These are phyloP conservation scores for Sporisorium scitamineum DNA, from an alignment of 1,284 basidiomycete genomes.

Conservation along the genomic window DNA sequence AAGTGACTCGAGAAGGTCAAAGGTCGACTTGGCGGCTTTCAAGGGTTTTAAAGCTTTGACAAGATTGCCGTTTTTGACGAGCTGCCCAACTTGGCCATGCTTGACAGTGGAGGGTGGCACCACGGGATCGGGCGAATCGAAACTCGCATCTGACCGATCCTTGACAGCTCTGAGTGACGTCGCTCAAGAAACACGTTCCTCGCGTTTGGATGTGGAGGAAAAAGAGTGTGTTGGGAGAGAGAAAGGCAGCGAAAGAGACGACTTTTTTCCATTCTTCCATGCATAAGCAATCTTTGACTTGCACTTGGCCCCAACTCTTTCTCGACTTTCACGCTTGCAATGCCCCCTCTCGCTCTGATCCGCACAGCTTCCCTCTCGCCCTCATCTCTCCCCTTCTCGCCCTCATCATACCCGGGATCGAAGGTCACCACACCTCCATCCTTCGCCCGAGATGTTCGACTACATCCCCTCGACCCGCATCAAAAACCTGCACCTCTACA, in stretches of 20 bases:
- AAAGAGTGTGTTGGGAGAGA: too few relatives aligned
- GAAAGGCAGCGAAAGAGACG: too few relatives aligned
- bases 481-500: conserved; percentile 73
- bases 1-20: conserved; percentile 11
- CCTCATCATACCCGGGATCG: too few relatives aligned
- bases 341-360: too few relatives aligned
- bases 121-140: not conserved
- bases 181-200: not conserved
- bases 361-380: not conserved
- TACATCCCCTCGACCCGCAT: conserved; percentile 71
- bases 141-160: not conserved
- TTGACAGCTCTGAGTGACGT: conserved; percentile 11
- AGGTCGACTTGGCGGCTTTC: too few relatives aligned
- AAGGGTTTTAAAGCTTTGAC: not conserved
- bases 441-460: conserved; percentile 40
- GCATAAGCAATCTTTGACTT: too few relatives aligned
- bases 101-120: not conserved
- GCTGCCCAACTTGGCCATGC: conserved; percentile 5
- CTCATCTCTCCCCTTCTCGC: not conserved
- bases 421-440: not conserved
- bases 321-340: not conserved
- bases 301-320: not conserved
- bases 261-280: too few relatives aligned
- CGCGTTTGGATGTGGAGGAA: not conserved
- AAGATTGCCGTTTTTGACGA: conserved; percentile 3